Evolutionary conservation across 257 asterid genomes (phyloP), one percentile per base, ranked within the genome.

Genomic region (Petrea volubilis): DNA sequence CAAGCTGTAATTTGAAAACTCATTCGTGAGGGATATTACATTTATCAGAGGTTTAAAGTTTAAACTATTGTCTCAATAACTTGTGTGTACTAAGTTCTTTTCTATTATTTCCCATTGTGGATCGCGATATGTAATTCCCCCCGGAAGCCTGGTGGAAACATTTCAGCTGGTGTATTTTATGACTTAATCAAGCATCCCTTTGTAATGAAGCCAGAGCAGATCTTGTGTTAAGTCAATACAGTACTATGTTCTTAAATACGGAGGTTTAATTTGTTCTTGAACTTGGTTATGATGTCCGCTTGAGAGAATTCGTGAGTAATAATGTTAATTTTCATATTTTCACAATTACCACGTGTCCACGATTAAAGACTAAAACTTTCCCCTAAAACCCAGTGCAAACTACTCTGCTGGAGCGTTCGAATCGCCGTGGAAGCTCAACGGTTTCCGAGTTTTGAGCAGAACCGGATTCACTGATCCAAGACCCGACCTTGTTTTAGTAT

Each of bases 401-500:
- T n/a, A n/a, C n/a, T 38, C 62, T 43, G 55, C 15, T 15, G 34
- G 44, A 21, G 69, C n/a, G 55, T 55, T 62, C 12, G 50, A 20
- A 53, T 65, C 60, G 53, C 73, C 11, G 73, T 57, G 33, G 56
- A 73, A 56, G 62, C 43, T 58, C 50, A 47, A 66, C 58, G 18
- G 15, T 36, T 23, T 60, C 25, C 43, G 49, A 27, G 31, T 60
- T n/a, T 51, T 43, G 64, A 57, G 27, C 73, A 64, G 11, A 58
- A 49, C 72, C 68, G 64, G 60, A 63, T 76, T 58, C 69, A 10
- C 4, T 14, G 31, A 71, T 51, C 47, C 76, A 36, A 56, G 13
- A 24, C 25, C 17, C n/a, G 36, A n/a, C 67, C 70, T 67, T 44
- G 31, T 36, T 65, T 47, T 24, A 29, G 20, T 50, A n/a, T 58